A percentile compares a stretch with the other conserved stretches of the same genome.
These are phyloP conservation scores for Fusarium torreyae DNA, from an alignment of 2,329 filamentous ascomycete species.

Conservation along the genomic window DNA sequence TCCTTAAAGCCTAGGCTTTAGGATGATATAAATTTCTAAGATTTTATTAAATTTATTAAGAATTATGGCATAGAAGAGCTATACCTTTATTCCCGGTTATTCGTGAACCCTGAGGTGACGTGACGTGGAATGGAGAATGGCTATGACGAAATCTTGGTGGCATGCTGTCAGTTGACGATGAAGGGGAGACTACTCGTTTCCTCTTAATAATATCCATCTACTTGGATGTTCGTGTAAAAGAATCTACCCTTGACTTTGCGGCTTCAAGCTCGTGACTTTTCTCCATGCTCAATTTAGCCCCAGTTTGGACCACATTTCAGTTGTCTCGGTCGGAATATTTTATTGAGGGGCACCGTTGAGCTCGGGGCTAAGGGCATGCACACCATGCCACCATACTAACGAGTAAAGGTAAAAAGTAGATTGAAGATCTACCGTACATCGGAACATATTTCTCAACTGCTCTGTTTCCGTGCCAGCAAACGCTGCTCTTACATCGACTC, in stretches of 20 bases:
- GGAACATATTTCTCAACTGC: background rate
- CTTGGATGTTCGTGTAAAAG: too few relatives aligned
- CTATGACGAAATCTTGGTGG: background rate
- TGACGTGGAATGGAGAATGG: too few relatives aligned
- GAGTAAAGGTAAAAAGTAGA: conserved; percentile 10
- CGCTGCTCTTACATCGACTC: conserved; percentile 5
- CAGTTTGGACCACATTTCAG: background rate
- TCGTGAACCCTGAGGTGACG: too few relatives aligned
- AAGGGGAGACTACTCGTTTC: background rate
- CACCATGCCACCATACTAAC: conserved; percentile 12
- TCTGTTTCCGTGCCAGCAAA: background rate
- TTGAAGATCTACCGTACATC: background rate
- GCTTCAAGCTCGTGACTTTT: too few relatives aligned
- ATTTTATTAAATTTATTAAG: too few relatives aligned
- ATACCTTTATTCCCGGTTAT: too few relatives aligned
- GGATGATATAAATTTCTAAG: too few relatives aligned
- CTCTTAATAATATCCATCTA: too few relatives aligned
- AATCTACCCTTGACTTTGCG: too few relatives aligned
- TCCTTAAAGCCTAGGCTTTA: too few relatives aligned
- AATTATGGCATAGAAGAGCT: too few relatives aligned
- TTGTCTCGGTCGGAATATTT: background rate
- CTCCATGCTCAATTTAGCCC: too few relatives aligned
- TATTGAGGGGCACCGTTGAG: conserved; percentile 19
- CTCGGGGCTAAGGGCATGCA: conserved; percentile 18
- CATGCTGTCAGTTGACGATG: conserved; percentile 1